Evolutionary conservation across 2,329 filamentous ascomycete species (phyloP).

Genomic region (Nigrospora sphaerica): DNA sequence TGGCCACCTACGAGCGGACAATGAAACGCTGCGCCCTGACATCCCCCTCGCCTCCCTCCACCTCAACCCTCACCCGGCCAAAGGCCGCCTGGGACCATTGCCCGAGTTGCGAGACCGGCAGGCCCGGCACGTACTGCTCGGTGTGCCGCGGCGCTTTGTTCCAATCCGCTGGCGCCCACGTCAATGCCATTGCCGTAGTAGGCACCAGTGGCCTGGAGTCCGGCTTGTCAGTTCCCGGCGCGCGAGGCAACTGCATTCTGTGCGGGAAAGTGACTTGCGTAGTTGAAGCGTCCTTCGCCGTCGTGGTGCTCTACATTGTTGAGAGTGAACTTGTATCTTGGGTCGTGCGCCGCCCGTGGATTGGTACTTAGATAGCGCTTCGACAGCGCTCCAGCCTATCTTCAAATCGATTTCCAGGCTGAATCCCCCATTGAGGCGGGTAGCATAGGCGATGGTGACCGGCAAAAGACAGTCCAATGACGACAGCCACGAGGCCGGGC

Average conservation of each 20-base stretch:
- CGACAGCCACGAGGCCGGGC: too few species aligned
- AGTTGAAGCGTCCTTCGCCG: too few species aligned
- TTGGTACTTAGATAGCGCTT: background rate
- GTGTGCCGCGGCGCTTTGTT: background rate
- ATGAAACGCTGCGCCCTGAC: background rate
- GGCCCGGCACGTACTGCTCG: background rate
- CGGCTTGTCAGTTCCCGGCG: background rate
- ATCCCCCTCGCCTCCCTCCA: background rate
- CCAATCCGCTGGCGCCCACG: background rate
- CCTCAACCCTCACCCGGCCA: background rate
- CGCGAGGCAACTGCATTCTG: background rate
- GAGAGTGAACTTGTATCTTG: too few species aligned
- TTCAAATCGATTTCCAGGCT: background rate
- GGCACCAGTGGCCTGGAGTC: background rate
- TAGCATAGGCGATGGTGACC: background rate
- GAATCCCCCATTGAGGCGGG: background rate
- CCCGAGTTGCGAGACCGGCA: background rate
- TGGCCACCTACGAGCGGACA: background rate
- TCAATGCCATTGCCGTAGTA: background rate
- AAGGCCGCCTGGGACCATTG: background rate
- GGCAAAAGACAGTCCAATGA: constrained; percentile 1
- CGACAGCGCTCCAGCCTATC: background rate
- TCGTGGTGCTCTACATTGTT: too few species aligned
- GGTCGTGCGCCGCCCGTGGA: too few species aligned
- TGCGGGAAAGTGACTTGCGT: background rate